Conservation (phyloP, 1,284 basidiomycete genomes). For the Phylloporus gajari region DNA sequence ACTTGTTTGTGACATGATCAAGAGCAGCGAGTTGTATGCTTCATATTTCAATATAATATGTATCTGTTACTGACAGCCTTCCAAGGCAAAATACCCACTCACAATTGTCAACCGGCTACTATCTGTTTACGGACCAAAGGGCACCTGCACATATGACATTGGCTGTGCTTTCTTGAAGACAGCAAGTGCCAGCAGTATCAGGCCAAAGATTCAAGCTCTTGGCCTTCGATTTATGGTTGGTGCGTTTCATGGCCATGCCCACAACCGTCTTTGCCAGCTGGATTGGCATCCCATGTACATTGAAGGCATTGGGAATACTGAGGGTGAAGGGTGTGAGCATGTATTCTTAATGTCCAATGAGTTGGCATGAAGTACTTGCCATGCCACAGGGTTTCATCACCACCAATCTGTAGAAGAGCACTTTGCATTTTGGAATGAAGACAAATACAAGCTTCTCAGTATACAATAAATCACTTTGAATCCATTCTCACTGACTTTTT, state of each 20-base stretch:
- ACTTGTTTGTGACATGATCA: constrained; percentile 21
- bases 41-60: neutral
- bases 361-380: neutral
- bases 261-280: constrained; percentile 27
- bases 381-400: constrained; percentile 13
- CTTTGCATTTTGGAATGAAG: constrained; percentile 22
- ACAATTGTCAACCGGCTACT: constrained; percentile 10
- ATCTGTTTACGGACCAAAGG: constrained; percentile 6
- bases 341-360: constrained; percentile 20
- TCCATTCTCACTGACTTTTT: too few relatives aligned
- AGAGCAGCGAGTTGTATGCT: constrained; percentile 22
- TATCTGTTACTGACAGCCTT: neutral
- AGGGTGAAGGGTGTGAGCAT: constrained; percentile 25
- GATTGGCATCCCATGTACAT: constrained; percentile 20
- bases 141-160: constrained; percentile 17
- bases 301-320: neutral
- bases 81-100: constrained; percentile 20
- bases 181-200: neutral
- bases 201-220: neutral
- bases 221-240: constrained; percentile 23
- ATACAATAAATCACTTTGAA: too few relatives aligned
- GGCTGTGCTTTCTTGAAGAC: constrained; percentile 13
- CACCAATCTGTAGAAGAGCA: constrained; percentile 24
- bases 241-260: constrained; percentile 45
- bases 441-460: constrained; percentile 18